A percentile compares a stretch with the other conserved stretches of the same genome.
Evolutionary conservation across 2,329 filamentous ascomycete genomes (phyloP).

Genomic region (Diplodia sapinea): DNA sequence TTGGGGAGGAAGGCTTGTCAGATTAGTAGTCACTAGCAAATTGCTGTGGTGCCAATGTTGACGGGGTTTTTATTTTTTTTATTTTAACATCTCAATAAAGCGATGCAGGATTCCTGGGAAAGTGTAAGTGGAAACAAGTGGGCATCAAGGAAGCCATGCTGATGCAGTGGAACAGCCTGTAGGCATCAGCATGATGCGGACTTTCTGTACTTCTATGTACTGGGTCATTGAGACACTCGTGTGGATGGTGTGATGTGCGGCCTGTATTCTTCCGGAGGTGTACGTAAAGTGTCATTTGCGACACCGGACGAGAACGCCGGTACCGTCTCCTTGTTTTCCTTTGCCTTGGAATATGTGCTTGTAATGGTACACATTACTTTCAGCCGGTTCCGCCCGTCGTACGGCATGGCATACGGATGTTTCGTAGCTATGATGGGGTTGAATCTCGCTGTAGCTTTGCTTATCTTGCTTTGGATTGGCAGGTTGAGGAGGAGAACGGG

Average conservation of each 20-base stretch:
- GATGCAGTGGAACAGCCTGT: background rate
- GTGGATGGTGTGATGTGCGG: background rate
- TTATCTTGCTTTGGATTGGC: background rate
- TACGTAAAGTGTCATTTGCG: too few relatives aligned
- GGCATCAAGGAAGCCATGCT: background rate
- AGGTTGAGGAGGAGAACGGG: background rate
- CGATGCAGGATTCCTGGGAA: background rate
- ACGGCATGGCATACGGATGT: background rate
- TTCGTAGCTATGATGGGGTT: background rate
- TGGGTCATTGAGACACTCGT: background rate
- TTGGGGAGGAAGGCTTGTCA: too few relatives aligned
- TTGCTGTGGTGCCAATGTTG: too few relatives aligned
- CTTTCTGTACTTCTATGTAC: background rate
- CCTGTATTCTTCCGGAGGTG: too few relatives aligned
- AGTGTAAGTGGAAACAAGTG: background rate
- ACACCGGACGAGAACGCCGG: background rate
- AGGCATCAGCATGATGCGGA: background rate
- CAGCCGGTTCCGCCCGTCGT: too few relatives aligned
- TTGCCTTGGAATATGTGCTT: background rate
- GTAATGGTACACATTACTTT: background rate
- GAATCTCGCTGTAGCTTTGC: background rate
- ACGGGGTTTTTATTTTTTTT: too few relatives aligned
- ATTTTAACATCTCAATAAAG: background rate
- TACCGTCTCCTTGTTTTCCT: background rate
- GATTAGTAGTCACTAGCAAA: too few relatives aligned